phyloP scores from a whole-genome alignment of 805 yeast species.

The Naumovozyma castellii region DNA sequence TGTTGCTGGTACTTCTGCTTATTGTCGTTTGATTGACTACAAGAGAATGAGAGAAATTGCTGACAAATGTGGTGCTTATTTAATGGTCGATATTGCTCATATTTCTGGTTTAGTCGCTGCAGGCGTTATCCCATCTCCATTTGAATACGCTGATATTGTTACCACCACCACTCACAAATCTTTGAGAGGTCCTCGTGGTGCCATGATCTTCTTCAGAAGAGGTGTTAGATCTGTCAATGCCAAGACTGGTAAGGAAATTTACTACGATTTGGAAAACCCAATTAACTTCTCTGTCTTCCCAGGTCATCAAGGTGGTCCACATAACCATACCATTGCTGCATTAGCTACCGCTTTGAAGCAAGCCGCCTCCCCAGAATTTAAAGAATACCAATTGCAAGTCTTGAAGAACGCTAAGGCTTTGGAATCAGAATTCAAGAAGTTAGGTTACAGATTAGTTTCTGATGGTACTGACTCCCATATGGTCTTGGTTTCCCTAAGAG shows the following conservation, averaged over 20 bases:
- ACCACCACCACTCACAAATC: slow-evolving; percentile 99
- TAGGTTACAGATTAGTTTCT: slow-evolving; percentile 77
- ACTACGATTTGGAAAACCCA: slow-evolving; percentile 85
- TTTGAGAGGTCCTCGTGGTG: slow-evolving; percentile 98
- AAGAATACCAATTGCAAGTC: slow-evolving; percentile 81
- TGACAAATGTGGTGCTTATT: slow-evolving; percentile 93
- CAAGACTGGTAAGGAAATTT: slow-evolving; percentile 86
- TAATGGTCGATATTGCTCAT: slow-evolving; percentile 97
- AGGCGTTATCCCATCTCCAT: slow-evolving; percentile 91
- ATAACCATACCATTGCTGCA: slow-evolving; percentile 97
- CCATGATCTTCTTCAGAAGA: slow-evolving; percentile 97
- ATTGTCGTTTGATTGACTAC: slow-evolving; percentile 94
- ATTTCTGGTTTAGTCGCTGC: slow-evolving; percentile 94
- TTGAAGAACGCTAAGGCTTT: slow-evolving; percentile 79
- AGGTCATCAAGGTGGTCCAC: slow-evolving; percentile 99
- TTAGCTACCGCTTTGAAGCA: slow-evolving; percentile 94
- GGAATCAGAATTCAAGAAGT: slow-evolving; percentile 60
- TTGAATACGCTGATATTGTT: slow-evolving; percentile 93
- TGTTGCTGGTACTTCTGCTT: slow-evolving; percentile 98
- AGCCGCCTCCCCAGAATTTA: slow-evolving; percentile 83
- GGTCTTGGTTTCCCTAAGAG: slow-evolving; percentile 82
- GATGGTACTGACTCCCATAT: slow-evolving; percentile 97
- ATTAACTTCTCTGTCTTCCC: slow-evolving; percentile 99
- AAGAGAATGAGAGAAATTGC: slow-evolving; percentile 94
- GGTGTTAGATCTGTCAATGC: slow-evolving; percentile 81